Conservation (phyloP, 192 early-diverging fungal species). For the Coemansia guatemalensis region DNA sequence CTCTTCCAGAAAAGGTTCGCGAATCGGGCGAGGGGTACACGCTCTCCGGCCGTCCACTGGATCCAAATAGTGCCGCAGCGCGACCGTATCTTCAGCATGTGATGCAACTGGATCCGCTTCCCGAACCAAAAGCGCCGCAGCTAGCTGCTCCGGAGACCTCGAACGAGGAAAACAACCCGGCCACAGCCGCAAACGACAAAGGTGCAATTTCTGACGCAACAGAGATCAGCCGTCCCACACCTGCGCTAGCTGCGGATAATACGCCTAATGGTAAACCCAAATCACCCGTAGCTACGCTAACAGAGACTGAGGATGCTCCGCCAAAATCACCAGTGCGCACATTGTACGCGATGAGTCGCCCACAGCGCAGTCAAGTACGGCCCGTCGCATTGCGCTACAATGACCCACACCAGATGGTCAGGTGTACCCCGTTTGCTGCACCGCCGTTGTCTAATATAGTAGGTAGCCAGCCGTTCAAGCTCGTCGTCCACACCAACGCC, state of each 20-base stretch:
- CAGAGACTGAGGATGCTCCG: neutral
- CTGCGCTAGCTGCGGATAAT: neutral
- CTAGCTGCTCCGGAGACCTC: neutral
- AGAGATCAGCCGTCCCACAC: neutral
- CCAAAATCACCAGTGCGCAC: slow-evolving; percentile 40
- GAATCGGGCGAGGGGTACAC: slow-evolving; percentile 77
- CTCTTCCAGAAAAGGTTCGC: slow-evolving; percentile 77
- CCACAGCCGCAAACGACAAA: neutral
- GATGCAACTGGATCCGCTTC: slow-evolving; percentile 49
- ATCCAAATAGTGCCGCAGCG: slow-evolving; percentile 85
- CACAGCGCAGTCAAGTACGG: slow-evolving; percentile 45
- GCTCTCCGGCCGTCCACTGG: slow-evolving; percentile 79
- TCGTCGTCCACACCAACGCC: slow-evolving; percentile 72
- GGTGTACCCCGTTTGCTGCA: slow-evolving; percentile 74
- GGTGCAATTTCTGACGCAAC: neutral
- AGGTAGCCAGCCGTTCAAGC: slow-evolving; percentile 80
- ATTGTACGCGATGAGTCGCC: slow-evolving; percentile 51
- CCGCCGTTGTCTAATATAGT: slow-evolving; percentile 59
- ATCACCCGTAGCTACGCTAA: neutral
- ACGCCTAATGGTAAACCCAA: neutral
- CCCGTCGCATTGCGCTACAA: slow-evolving; percentile 30
- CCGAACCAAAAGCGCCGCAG: slow-evolving; percentile 13
- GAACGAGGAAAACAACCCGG: neutral
- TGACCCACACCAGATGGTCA: slow-evolving; percentile 80
- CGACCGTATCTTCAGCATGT: slow-evolving; percentile 69